Conservation (phyloP, 768 basidiomycete genomes). For the Symmetrospora coprosmae region DNA sequence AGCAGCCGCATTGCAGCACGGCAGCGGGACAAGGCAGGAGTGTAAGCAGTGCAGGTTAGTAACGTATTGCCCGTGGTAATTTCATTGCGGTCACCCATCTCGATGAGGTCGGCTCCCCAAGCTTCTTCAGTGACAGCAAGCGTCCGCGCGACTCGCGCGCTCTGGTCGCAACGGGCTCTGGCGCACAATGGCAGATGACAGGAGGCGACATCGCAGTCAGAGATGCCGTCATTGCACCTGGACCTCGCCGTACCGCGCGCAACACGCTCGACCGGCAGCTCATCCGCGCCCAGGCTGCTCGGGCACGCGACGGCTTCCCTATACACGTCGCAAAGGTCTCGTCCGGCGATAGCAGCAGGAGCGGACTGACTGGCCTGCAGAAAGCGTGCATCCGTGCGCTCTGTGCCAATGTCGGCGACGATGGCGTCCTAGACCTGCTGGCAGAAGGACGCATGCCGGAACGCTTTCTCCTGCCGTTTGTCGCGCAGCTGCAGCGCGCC, state of each 20-base stretch:
- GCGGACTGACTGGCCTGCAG: neutral
- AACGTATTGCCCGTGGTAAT: too few species aligned
- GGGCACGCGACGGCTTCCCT: neutral
- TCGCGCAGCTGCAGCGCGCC: neutral
- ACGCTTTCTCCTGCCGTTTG: neutral
- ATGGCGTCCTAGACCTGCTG: neutral
- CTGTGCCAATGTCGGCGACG: neutral
- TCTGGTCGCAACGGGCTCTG: too few species aligned
- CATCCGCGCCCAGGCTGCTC: neutral
- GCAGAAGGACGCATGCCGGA: neutral
- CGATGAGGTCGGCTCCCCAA: too few species aligned
- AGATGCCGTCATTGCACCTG: conserved; percentile 10
- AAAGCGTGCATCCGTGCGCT: conserved; percentile 10
- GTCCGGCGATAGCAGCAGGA: neutral
- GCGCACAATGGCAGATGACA: neutral
- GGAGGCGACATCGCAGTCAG: neutral
- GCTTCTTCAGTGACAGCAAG: too few species aligned
- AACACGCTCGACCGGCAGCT: neutral
- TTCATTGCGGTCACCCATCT: too few species aligned
- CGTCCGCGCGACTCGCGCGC: too few species aligned
- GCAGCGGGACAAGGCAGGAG: too few species aligned
- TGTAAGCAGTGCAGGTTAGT: too few species aligned
- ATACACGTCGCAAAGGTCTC: conserved; percentile 8
- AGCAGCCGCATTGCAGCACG: too few species aligned
- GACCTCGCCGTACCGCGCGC: conserved; percentile 2